phyloP scores from a whole-genome alignment of 2,329 filamentous ascomycete species.

The Cladosporium sp. region DNA sequence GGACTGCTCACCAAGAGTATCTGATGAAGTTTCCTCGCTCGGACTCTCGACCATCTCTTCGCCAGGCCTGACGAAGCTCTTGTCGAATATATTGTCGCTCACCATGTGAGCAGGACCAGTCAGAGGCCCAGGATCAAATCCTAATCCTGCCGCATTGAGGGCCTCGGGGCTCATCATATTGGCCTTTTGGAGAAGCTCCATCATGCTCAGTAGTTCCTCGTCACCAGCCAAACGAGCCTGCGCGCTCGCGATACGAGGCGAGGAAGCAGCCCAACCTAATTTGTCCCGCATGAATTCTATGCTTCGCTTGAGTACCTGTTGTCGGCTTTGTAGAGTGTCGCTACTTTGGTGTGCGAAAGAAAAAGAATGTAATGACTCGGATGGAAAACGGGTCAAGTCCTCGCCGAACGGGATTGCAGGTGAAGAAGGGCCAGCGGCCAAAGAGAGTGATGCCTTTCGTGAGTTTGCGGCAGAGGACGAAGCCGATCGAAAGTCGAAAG shows the following conservation, averaged over 20 bases:
- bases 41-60: constrained; percentile 36
- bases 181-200: constrained; percentile 79
- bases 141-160: constrained; percentile 47
- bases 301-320: constrained; percentile 87
- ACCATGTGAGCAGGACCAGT: constrained; percentile 74
- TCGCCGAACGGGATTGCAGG: constrained; percentile 71
- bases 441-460: constrained; percentile 48
- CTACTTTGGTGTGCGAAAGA: constrained; percentile 96
- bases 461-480: constrained; percentile 63
- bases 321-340: constrained; percentile 83
- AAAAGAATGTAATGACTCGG: constrained; percentile 95
- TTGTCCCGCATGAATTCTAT: constrained; percentile 96
- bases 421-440: constrained; percentile 62
- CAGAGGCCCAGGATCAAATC: constrained; percentile 57
- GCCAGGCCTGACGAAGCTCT: constrained; percentile 57
- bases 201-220: constrained; percentile 81
- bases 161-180: constrained; percentile 71
- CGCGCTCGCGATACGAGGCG: constrained; percentile 72
- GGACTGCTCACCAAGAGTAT: constrained; percentile 5
- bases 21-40: constrained; percentile 29
- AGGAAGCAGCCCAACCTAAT: constrained; percentile 73
- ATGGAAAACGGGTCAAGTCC: constrained; percentile 87
- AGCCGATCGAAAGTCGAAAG: constrained; percentile 61
- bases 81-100: constrained; percentile 79
- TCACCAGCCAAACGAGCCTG: constrained; percentile 81